phyloP scores from a whole-genome alignment of 1,139 yeast species.

The Blastobotrys aristatus region DNA sequence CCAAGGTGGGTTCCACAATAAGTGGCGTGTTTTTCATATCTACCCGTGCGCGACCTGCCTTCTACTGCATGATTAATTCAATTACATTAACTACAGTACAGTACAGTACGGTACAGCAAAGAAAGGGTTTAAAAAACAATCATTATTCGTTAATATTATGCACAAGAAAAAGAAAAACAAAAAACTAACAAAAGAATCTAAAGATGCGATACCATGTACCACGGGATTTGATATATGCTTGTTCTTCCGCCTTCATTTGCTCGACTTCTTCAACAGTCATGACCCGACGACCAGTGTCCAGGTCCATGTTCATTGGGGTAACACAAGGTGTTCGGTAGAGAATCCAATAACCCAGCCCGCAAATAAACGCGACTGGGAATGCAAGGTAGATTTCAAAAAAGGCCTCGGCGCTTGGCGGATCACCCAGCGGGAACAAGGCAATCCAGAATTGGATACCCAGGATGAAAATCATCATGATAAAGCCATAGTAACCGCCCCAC shows the following conservation, averaged over 20 bases:
- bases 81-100: too few species aligned
- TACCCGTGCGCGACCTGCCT: too few species aligned
- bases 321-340: conserved; percentile 42
- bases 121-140: too few species aligned
- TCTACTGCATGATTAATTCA: too few species aligned
- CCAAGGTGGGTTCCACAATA: too few species aligned
- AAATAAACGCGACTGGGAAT: conserved; percentile 44
- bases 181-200: conserved; percentile 29
- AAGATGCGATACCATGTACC: conserved; percentile 37
- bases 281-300: conserved; percentile 50
- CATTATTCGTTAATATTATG: too few species aligned
- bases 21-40: too few species aligned
- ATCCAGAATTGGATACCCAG: conserved; percentile 79
- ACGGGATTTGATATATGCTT: conserved; percentile 34
- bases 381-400: conserved; percentile 56
- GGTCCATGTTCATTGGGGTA: conserved; percentile 37
- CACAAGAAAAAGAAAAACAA: too few species aligned
- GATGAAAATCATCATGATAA: conserved; percentile 55
- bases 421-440: conserved; percentile 62
- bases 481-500: conserved; percentile 66
- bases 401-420: conserved; percentile 36
- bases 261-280: conserved; percentile 48
- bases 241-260: conserved; percentile 47
- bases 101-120: too few species aligned
- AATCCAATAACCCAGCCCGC: conserved; percentile 49